Evolutionary conservation across 352 stramenopile genomes (phyloP).

Genomic region (Globisporangium cylindrosporum): DNA sequence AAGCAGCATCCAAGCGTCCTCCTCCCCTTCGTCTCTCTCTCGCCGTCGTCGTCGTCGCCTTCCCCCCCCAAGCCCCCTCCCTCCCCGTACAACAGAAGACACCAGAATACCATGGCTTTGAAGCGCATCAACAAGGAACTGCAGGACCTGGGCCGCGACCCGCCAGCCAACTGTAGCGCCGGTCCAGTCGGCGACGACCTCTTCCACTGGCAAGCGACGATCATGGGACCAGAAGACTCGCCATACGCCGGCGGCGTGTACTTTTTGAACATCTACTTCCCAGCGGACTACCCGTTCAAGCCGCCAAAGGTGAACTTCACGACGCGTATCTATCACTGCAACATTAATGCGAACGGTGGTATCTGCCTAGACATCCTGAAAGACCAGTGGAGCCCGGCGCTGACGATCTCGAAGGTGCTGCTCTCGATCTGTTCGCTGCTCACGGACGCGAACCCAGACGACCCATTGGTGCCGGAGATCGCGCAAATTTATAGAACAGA

Average conservation of each 20-base stretch:
- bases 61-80: background rate
- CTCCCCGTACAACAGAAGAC: background rate
- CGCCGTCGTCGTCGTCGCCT: slow-evolving; percentile 1
- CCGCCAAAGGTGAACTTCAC: slow-evolving; percentile 98
- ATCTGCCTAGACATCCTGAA: slow-evolving; percentile 99
- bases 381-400: slow-evolving; percentile 98
- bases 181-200: slow-evolving; percentile 98
- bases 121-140: slow-evolving; percentile 97
- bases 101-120: slow-evolving; percentile 69
- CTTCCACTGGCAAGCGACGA: slow-evolving; percentile 97
- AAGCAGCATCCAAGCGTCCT: slow-evolving; percentile 22
- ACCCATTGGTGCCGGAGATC: slow-evolving; percentile 93
- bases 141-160: slow-evolving; percentile 93
- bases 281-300: slow-evolving; percentile 99
- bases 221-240: slow-evolving; percentile 98
- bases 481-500: slow-evolving; percentile 95
- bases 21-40: background rate
- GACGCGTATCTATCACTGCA: slow-evolving; percentile 99
- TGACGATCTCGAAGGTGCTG: slow-evolving; percentile 99
- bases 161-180: slow-evolving; percentile 97
- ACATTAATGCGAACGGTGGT: slow-evolving; percentile 99
- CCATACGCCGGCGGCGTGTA: slow-evolving; percentile 98
- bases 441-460: slow-evolving; percentile 99
- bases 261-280: slow-evolving; percentile 99
- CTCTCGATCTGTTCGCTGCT: slow-evolving; percentile 99